Base-by-base conservation (phyloP, 1,284 basidiomycete species). In the Chalciporus sp. region DNA sequence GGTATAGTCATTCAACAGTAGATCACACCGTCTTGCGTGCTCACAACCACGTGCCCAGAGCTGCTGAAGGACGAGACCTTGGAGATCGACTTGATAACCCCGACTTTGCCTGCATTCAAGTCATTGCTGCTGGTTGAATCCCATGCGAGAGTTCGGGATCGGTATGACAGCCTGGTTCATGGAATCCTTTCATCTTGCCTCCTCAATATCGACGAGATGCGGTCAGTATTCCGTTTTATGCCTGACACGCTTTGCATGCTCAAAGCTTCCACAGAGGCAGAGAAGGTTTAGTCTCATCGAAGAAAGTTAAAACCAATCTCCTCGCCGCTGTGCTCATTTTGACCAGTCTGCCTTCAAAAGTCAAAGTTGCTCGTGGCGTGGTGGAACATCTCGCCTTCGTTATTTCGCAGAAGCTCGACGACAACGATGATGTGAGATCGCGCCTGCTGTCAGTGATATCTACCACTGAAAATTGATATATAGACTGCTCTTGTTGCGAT, bases 251-350 rank as follows among this genome's bases (percentile, higher is more conserved):
- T 43, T 47, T 33, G 16, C 33, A 27, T 49, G 14, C 42, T 58
- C 17, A 52, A 14, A 27, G 19, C 20, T 40, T 59, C 12, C 29
- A 14, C 62, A 95, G 94, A 52, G 86, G 90, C 9, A 85, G 94
- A 44, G 80, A 87, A 55, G 95, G 95, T 4, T 64, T 79, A 0
- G 84, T 91, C 10, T 90, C 91, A 2, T 75, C 82, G 8, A 85
- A 88, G 72, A 98, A 98, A 74, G 82, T 92, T 70, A 95, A 94
- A 73, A 93, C 89, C 69, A 98, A 97, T 71, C 79, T 98, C 54
- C 74, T 98, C 16, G 92, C 94, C 0, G 80, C 88, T 0, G 94
- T 94, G 3, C 80, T 99, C 7, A 80, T 98, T 50, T 71, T 98
- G 39, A 97, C 95, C 0, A 83, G 89, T 12, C 74, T 95, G 2